A percentile compares a stretch with the other conserved stretches of the same genome.
Evolutionary conservation across 1,284 basidiomycete species (phyloP).

Genomic region (Pascua guehoae): DNA sequence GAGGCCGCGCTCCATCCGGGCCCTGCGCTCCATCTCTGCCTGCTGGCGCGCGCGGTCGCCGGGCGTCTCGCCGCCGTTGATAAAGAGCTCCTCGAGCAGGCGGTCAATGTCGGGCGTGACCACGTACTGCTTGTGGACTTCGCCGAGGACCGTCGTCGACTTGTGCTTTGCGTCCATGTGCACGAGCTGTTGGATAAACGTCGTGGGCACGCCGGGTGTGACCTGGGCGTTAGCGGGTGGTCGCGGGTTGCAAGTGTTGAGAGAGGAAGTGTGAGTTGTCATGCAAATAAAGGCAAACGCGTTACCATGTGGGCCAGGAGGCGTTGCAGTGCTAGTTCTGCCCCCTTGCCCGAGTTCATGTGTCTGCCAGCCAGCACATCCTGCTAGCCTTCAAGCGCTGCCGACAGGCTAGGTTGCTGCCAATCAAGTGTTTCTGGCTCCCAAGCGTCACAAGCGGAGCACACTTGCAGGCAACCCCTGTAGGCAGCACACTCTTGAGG

Average conservation of each 20-base stretch:
- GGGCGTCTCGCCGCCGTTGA: conserved; percentile 44
- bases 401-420: too few relatives aligned
- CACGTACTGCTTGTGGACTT: conserved; percentile 78
- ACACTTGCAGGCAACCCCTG: too few relatives aligned
- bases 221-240: conserved; percentile 56
- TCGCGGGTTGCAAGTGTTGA: not conserved
- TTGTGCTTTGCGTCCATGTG: conserved; percentile 64
- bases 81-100: conserved; percentile 66
- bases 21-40: conserved; percentile 18
- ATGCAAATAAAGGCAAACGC: too few relatives aligned
- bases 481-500: too few relatives aligned
- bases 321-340: not conserved
- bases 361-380: not conserved
- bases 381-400: too few relatives aligned
- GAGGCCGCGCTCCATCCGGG: conserved; percentile 54
- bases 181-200: conserved; percentile 85
- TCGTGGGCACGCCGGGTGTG: conserved; percentile 74
- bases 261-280: too few relatives aligned
- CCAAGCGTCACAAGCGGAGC: too few relatives aligned
- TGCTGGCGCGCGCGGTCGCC: conserved; percentile 36
- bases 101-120: conserved; percentile 80
- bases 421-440: too few relatives aligned
- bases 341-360: not conserved
- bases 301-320: too few relatives aligned
- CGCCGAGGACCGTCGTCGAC: conserved; percentile 67